Percentiles rank a stretch among this genome's conserved stretches.
phyloP scores from a whole-genome alignment of 257 asterid species.

The Scutellaria barbata region DNA sequence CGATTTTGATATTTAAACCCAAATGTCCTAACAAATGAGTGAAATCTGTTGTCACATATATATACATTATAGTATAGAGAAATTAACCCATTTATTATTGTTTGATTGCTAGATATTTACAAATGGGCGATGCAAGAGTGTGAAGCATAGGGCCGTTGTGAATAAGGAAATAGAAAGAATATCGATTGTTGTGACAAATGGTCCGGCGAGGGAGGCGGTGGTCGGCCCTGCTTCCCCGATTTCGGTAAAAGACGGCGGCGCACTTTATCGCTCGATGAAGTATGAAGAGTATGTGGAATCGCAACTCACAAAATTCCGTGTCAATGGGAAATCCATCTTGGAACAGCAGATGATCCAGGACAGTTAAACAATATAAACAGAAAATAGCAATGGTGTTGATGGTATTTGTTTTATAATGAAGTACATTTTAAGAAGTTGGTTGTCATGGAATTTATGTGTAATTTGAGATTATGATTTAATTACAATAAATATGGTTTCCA shows the following conservation, averaged over 20 bases:
- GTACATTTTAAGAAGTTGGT: too few species aligned
- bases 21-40: too few species aligned
- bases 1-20: too few species aligned
- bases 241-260: slow-evolving; percentile 32
- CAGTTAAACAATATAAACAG: too few species aligned
- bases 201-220: slow-evolving; percentile 51
- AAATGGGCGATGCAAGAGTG: slow-evolving; percentile 51
- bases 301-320: slow-evolving; percentile 48
- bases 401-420: too few species aligned
- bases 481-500: too few species aligned
- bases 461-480: too few species aligned
- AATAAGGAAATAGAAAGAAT: slow-evolving; percentile 38
- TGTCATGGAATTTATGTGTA: too few species aligned
- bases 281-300: slow-evolving; percentile 55
- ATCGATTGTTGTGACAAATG: slow-evolving; percentile 54
- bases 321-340: slow-evolving; percentile 48
- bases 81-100: too few species aligned
- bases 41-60: too few species aligned
- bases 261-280: slow-evolving; percentile 48
- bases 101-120: slow-evolving; percentile 27
- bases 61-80: too few species aligned
- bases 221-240: slow-evolving; percentile 50
- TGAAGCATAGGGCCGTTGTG: slow-evolving; percentile 48
- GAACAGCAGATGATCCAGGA: slow-evolving; percentile 23
- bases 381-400: too few species aligned